A percentile compares a stretch with the other conserved stretches of the same genome.
Conservation (phyloP, 352 stramenopile species). For the Pythium folliculosum region DNA sequence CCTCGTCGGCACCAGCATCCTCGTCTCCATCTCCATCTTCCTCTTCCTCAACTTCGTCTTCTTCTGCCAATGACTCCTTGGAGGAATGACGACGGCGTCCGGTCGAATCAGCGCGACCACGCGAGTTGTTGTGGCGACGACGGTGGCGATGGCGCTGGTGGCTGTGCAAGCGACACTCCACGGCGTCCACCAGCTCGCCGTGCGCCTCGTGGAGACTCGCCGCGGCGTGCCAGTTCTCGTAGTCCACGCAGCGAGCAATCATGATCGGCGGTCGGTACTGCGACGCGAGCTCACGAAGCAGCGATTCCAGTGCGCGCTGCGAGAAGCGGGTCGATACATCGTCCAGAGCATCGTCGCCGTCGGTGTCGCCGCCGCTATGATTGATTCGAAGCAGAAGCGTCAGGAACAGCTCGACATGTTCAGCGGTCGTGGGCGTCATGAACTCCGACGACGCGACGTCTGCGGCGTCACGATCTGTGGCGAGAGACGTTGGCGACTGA, state of each 20-base stretch:
- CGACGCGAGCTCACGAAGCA: constrained; percentile 55
- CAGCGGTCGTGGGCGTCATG: constrained; percentile 40
- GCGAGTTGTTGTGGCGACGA: neutral
- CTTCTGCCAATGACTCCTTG: constrained; percentile 31
- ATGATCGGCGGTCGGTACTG: constrained; percentile 79
- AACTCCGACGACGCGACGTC: constrained; percentile 56
- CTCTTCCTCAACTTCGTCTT: constrained; percentile 10
- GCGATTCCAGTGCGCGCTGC: constrained; percentile 40
- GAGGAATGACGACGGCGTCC: constrained; percentile 30
- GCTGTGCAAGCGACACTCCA: constrained; percentile 80
- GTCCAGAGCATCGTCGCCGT: constrained; percentile 18
- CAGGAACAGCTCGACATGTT: constrained; percentile 78
- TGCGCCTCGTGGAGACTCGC: constrained; percentile 80
- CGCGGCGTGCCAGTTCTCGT: constrained; percentile 78
- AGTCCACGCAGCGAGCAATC: constrained; percentile 79
- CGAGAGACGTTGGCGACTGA: neutral
- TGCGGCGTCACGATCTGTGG: neutral
- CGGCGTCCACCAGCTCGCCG: constrained; percentile 75
- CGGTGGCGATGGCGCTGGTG: constrained; percentile 35
- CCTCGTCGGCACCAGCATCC: constrained; percentile 26
- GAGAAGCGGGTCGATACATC: neutral
- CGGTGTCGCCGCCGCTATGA: neutral
- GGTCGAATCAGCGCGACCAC: neutral
- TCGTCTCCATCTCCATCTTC: neutral
- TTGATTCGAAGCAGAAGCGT: constrained; percentile 71